Percentiles rank a stretch among this genome's conserved stretches.
phyloP scores from a whole-genome alignment of 2,329 filamentous ascomycete species.

The Aspergillus awamori region DNA sequence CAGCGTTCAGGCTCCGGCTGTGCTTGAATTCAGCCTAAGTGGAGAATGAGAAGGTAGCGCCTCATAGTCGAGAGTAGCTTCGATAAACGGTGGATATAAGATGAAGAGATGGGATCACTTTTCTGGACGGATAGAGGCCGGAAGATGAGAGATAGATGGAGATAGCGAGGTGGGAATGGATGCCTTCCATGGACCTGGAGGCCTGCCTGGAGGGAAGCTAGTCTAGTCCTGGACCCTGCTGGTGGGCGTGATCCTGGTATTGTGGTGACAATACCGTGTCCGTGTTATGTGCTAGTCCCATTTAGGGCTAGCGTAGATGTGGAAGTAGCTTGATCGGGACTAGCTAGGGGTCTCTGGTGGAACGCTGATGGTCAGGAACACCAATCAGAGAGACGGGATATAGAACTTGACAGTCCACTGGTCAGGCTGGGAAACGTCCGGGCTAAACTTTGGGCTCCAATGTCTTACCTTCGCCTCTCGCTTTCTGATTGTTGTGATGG shows the following conservation, averaged over 20 bases:
- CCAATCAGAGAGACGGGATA: constrained; percentile 17
- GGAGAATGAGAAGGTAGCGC: neutral
- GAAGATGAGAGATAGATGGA: neutral
- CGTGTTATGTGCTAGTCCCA: neutral
- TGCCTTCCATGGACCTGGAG: no score
- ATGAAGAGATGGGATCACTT: neutral
- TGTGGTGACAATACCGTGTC: neutral
- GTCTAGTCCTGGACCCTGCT: constrained; percentile 1
- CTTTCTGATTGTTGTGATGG: neutral
- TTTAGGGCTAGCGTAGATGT: neutral
- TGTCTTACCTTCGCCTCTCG: neutral
- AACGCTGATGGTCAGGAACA: constrained; percentile 18
- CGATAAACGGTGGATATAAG: neutral
- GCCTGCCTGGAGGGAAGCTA: neutral
- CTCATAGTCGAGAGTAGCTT: neutral
- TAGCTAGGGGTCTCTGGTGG: constrained; percentile 12
- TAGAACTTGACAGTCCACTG: neutral
- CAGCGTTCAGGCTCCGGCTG: neutral
- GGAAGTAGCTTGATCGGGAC: constrained; percentile 2
- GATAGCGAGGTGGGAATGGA: neutral
- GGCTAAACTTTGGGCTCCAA: neutral
- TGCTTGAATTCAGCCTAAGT: neutral
- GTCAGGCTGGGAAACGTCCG: constrained; percentile 3
- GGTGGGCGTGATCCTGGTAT: constrained; percentile 8
- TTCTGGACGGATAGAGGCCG: neutral